Evolutionary conservation across 495 filamentous ascomycete genomes (phyloP).

Genomic region (Delitschia confertaspora): DNA sequence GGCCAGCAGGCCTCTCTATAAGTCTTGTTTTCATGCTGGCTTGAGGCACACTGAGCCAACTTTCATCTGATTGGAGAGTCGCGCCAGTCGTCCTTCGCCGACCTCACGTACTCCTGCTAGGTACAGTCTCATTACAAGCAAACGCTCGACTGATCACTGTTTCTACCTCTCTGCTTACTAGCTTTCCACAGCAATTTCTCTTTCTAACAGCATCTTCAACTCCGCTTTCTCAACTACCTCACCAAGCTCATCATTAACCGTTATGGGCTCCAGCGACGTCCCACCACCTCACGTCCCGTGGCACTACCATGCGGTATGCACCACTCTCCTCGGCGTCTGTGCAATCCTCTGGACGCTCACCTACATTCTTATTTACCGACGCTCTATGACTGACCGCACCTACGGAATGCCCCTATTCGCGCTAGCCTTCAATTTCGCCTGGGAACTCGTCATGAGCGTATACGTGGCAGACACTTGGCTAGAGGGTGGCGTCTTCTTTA

Average conservation of each 20-base stretch:
- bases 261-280: constrained; percentile 39
- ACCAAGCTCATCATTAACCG: constrained; percentile 13
- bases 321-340: constrained; percentile 34
- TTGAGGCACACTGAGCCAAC: no score
- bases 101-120: no score
- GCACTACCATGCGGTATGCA: constrained; percentile 34
- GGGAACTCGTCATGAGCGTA: constrained; percentile 39
- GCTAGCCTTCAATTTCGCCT: constrained; percentile 39
- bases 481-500: constrained; percentile 36
- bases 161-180: no score
- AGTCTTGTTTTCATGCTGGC: no score
- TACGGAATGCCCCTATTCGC: constrained; percentile 42
- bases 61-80: no score
- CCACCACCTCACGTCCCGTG: constrained; percentile 33
- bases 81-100: no score
- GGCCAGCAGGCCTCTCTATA: no score
- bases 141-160: no score
- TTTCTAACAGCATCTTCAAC: no score
- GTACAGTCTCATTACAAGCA: no score
- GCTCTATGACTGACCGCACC: constrained; percentile 34
- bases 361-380: constrained; percentile 38
- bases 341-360: constrained; percentile 37
- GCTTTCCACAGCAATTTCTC: no score
- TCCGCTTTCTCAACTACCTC: neutral
- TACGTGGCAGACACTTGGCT: constrained; percentile 36